Conservation (phyloP, 2,329 filamentous ascomycete species). For the Fusarium albidum region DNA sequence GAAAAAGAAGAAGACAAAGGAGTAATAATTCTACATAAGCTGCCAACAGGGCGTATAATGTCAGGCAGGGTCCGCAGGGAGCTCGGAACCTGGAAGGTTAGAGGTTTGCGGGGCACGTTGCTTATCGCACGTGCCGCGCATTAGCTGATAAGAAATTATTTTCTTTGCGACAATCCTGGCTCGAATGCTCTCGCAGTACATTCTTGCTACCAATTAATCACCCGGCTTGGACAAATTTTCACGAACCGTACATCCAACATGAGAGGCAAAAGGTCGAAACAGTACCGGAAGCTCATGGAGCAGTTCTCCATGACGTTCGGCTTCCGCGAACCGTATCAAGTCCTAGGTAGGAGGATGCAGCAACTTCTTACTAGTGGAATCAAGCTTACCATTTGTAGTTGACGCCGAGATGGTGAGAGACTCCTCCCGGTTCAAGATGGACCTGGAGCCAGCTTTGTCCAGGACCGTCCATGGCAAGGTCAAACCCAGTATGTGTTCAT, state of each 20-base stretch:
- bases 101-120: conserved; percentile 25
- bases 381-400: conserved; percentile 56
- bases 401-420: conserved; percentile 87
- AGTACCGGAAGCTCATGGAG: conserved; percentile 85
- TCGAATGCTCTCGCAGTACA: conserved; percentile 15
- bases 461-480: conserved; percentile 87
- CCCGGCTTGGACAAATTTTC: neutral
- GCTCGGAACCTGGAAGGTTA: neutral
- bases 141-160: conserved; percentile 52
- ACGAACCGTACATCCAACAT: conserved; percentile 42
- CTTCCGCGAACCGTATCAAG: conserved; percentile 94
- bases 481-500: conserved; percentile 72
- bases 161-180: conserved; percentile 23
- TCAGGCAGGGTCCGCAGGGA: too few relatives aligned
- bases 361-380: conserved; percentile 4
- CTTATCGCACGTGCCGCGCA: conserved; percentile 47
- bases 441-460: conserved; percentile 78
- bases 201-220: conserved; percentile 1
- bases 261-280: conserved; percentile 62
- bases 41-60: neutral
- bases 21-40: too few relatives aligned
- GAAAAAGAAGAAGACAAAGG: too few relatives aligned
- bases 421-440: conserved; percentile 86
- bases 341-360: conserved; percentile 67
- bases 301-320: conserved; percentile 87